These are phyloP conservation scores for Fomitopsis palustris DNA, from an alignment of 1,284 basidiomycete genomes.

Conservation along the genomic window DNA sequence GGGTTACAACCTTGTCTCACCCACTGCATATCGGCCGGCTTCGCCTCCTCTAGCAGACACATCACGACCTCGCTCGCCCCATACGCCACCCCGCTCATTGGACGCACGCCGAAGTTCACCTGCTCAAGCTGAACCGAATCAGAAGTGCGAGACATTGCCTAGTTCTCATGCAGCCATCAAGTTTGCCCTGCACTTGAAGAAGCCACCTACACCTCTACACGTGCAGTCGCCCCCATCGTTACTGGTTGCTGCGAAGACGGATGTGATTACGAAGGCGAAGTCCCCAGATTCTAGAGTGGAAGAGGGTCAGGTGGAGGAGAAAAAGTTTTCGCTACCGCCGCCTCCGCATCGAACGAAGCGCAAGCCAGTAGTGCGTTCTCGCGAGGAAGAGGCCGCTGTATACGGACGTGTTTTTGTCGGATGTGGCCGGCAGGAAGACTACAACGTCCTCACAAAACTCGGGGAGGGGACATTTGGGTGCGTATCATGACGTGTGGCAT, in stretches of 20 bases:
- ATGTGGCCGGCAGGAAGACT: slow-evolving; percentile 75
- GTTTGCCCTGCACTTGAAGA: slow-evolving; percentile 31
- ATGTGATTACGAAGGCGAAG: slow-evolving; percentile 8
- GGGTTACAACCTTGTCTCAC: not conserved
- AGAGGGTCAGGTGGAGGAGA: slow-evolving; percentile 5
- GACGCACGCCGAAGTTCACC: slow-evolving; percentile 26
- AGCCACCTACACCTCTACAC: slow-evolving; percentile 43
- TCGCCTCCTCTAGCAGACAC: slow-evolving; percentile 13
- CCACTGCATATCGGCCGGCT: slow-evolving; percentile 14
- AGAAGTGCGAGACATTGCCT: slow-evolving; percentile 33
- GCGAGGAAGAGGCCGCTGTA: slow-evolving; percentile 61
- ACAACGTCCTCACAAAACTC: slow-evolving; percentile 79
- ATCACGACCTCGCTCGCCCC: slow-evolving; percentile 16
- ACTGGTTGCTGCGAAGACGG: slow-evolving; percentile 9
- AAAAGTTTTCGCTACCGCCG: not conserved
- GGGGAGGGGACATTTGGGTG: slow-evolving; percentile 96
- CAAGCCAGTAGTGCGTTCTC: slow-evolving; percentile 45
- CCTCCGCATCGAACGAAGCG: slow-evolving; percentile 17
- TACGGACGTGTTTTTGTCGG: slow-evolving; percentile 74
- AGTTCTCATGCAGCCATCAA: slow-evolving; percentile 33
- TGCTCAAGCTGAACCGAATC: slow-evolving; percentile 15
- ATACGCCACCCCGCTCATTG: slow-evolving; percentile 21
- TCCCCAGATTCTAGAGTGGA: slow-evolving; percentile 1
- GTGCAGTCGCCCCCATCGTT: slow-evolving; percentile 42
- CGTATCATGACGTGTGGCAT: slow-evolving; percentile 24